These are phyloP conservation scores for Seminavis robusta DNA, from an alignment of 108 stramenopile genomes.

Conservation along the genomic window DNA sequence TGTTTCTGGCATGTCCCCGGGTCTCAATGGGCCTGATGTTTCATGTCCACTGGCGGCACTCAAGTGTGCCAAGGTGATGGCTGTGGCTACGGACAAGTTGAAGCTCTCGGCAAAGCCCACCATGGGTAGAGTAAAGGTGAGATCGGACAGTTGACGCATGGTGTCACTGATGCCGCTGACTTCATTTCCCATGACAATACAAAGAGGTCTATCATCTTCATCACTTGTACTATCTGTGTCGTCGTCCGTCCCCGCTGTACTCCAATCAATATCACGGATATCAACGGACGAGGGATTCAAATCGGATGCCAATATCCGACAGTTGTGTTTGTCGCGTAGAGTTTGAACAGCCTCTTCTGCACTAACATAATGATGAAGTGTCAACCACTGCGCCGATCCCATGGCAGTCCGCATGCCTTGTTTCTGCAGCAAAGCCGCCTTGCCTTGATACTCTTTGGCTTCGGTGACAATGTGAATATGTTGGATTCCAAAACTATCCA, in stretches of 20 bases:
- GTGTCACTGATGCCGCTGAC: constrained; percentile 72
- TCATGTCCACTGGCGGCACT: constrained; percentile 38
- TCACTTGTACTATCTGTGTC: too few species aligned
- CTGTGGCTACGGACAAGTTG: constrained; percentile 86
- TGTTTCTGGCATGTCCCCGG: constrained; percentile 70
- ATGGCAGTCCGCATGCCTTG: constrained; percentile 78
- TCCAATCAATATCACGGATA: constrained; percentile 73
- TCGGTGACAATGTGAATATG: constrained; percentile 71
- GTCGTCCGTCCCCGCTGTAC: constrained; percentile 13
- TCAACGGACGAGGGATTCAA: constrained; percentile 64
- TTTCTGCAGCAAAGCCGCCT: constrained; percentile 68
- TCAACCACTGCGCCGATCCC: constrained; percentile 71
- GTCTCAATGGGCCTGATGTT: constrained; percentile 58
- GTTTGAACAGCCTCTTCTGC: constrained; percentile 24
- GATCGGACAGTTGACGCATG: constrained; percentile 64
- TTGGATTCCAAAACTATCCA: constrained; percentile 88
- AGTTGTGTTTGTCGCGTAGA: constrained; percentile 19
- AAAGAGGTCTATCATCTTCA: constrained; percentile 56
- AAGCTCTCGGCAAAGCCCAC: constrained; percentile 87
- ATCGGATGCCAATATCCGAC: constrained; percentile 34
- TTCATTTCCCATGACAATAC: constrained; percentile 94
- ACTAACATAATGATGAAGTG: constrained; percentile 25
- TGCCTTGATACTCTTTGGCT: constrained; percentile 56
- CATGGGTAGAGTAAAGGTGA: constrained; percentile 84
- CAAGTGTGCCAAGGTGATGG: constrained; percentile 78